Evolutionary conservation across 805 yeast species (phyloP).

Genomic region (Spathaspora boniae): DNA sequence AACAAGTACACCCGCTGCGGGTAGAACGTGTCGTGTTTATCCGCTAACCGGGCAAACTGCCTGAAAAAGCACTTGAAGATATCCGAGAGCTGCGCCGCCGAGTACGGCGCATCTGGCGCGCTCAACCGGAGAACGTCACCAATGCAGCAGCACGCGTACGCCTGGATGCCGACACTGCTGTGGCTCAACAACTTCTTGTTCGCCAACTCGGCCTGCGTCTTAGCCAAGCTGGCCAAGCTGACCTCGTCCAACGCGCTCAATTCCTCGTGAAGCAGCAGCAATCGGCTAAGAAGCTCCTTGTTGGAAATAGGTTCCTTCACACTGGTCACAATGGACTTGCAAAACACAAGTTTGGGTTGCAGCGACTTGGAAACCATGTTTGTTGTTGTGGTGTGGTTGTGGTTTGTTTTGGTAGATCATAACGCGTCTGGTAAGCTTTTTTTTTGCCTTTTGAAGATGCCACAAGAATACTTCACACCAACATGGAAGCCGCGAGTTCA

Average conservation of each 20-base stretch:
- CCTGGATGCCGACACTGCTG: slow-evolving; percentile 65
- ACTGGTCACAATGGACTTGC: slow-evolving; percentile 52
- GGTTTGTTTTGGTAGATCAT: too few species aligned
- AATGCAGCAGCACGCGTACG: slow-evolving; percentile 67
- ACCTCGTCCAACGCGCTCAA: slow-evolving; percentile 60
- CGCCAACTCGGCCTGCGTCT: slow-evolving; percentile 49
- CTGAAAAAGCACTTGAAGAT: slow-evolving; percentile 64
- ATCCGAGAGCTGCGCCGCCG: slow-evolving; percentile 55
- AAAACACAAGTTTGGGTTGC: slow-evolving; percentile 25
- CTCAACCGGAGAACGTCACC: slow-evolving; percentile 71
- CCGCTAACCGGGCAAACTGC: slow-evolving; percentile 53
- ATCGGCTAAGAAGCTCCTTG: slow-evolving; percentile 56
- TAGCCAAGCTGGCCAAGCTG: slow-evolving; percentile 40
- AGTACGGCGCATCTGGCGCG: slow-evolving; percentile 91
- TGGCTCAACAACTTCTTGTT: slow-evolving; percentile 58
- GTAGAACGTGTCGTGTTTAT: slow-evolving; percentile 43
- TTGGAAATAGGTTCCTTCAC: slow-evolving; percentile 55
- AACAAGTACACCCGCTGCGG: slow-evolving; percentile 62
- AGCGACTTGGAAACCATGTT: too few species aligned
- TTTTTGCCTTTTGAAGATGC: too few species aligned
- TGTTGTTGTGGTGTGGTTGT: too few species aligned
- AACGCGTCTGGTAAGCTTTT: too few species aligned
- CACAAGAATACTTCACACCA: too few species aligned
- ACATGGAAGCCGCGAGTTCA: too few species aligned
- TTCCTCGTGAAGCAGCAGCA: slow-evolving; percentile 59